Evolutionary conservation across 805 yeast genomes (phyloP).

Genomic region (Tetrapisispora arboricola): DNA sequence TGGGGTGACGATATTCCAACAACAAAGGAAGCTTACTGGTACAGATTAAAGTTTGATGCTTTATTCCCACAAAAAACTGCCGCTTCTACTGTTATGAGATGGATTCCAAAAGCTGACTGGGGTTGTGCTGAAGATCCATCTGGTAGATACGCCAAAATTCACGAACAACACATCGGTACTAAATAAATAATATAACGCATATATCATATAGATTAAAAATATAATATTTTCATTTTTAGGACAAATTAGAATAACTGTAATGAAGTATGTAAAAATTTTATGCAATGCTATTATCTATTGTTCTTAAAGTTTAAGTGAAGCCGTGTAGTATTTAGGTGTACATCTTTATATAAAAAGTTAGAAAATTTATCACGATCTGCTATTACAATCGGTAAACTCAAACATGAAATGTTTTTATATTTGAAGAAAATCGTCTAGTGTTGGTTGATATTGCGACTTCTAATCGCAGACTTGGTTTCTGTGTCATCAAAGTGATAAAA

Average conservation of each 20-base stretch:
- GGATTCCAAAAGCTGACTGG: conserved; percentile 99
- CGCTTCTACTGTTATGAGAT: conserved; percentile 94
- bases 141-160: conserved; percentile 91
- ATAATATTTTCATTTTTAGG: too few relatives aligned
- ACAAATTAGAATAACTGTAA: too few relatives aligned
- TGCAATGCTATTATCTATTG: too few relatives aligned
- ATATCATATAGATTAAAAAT: neutral
- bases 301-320: too few relatives aligned
- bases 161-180: conserved; percentile 50
- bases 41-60: conserved; percentile 92
- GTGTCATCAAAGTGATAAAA: neutral
- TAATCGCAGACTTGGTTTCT: neutral
- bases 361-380: too few relatives aligned
- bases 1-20: conserved; percentile 96
- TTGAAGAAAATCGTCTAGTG: too few relatives aligned
- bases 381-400: too few relatives aligned
- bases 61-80: conserved; percentile 86
- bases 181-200: conserved; percentile 1
- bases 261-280: too few relatives aligned
- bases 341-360: too few relatives aligned
- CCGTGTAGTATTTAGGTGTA: too few relatives aligned
- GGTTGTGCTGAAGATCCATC: conserved; percentile 99
- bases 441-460: neutral
- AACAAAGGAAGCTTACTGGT: conserved; percentile 99
- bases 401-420: too few relatives aligned